A percentile compares a stretch with the other conserved stretches of the same genome.
Evolutionary conservation across 2,329 filamentous ascomycete genomes (phyloP).

Genomic region (Colletotrichum gigasporum): DNA sequence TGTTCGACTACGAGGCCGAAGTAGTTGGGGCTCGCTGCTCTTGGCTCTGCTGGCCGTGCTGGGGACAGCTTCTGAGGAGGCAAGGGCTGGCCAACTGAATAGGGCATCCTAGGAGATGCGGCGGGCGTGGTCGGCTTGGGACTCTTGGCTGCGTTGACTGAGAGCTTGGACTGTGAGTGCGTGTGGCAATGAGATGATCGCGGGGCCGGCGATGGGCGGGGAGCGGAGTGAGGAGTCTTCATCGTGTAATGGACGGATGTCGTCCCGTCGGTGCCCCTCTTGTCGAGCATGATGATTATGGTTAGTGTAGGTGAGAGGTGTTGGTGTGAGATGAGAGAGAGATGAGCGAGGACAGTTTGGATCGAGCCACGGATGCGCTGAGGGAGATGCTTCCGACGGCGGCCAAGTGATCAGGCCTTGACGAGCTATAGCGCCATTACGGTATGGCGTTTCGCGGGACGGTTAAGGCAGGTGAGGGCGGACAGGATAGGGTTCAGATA

Average conservation of each 20-base stretch:
- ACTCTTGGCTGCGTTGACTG: slow-evolving; percentile 37
- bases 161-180: slow-evolving; percentile 53
- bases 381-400: slow-evolving; percentile 22
- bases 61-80: slow-evolving; percentile 60
- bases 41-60: slow-evolving; percentile 45
- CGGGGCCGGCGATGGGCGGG: slow-evolving; percentile 45
- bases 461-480: background rate
- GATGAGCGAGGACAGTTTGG: slow-evolving; percentile 10
- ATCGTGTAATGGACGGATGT: slow-evolving; percentile 52
- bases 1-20: slow-evolving; percentile 78
- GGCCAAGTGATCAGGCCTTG: slow-evolving; percentile 31
- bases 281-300: slow-evolving; percentile 46
- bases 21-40: slow-evolving; percentile 81
- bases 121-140: slow-evolving; percentile 60
- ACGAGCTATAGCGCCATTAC: slow-evolving; percentile 27
- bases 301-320: slow-evolving; percentile 29
- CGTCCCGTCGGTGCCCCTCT: slow-evolving; percentile 45
- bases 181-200: slow-evolving; percentile 45
- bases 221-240: slow-evolving; percentile 50
- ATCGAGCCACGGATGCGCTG: slow-evolving; percentile 17
- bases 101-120: slow-evolving; percentile 60
- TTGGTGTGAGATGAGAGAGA: background rate
- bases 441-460: slow-evolving; percentile 8
- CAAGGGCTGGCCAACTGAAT: slow-evolving; percentile 64
- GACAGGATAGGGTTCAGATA: slow-evolving; percentile 27